Conservation (phyloP, 1,139 yeast species). For the Nakaseomyces bracarensis region DNA sequence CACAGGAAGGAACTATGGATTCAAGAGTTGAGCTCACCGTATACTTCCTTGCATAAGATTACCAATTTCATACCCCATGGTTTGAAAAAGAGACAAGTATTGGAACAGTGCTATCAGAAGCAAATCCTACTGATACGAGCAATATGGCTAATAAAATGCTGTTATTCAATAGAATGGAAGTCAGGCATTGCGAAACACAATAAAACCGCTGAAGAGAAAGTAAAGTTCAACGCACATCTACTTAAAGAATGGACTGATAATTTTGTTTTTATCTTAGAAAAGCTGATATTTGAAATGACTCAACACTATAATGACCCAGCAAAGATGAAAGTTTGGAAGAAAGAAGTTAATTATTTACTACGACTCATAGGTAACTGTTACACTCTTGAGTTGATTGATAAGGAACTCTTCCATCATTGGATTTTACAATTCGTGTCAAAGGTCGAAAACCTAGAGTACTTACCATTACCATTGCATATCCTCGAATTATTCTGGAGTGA, state of each 20-base stretch:
- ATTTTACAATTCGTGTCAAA: slow-evolving; percentile 48
- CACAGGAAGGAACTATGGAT: slow-evolving; percentile 81
- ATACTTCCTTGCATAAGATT: slow-evolving; percentile 55
- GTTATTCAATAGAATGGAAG: slow-evolving; percentile 71
- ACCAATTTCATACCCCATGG: slow-evolving; percentile 90
- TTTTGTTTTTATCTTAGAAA: slow-evolving; percentile 25
- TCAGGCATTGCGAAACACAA: slow-evolving; percentile 50
- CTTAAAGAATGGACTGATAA: slow-evolving; percentile 74
- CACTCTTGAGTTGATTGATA: slow-evolving; percentile 59
- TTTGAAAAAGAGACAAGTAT: slow-evolving; percentile 57
- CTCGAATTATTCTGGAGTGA: slow-evolving; percentile 68
- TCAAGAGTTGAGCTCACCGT: slow-evolving; percentile 61
- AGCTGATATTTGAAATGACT: slow-evolving; percentile 28
- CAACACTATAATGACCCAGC: slow-evolving; percentile 25
- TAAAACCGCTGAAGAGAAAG: slow-evolving; percentile 14
- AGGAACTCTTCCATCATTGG: slow-evolving; percentile 53
- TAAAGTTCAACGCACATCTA: slow-evolving; percentile 50
- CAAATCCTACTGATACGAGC: slow-evolving; percentile 70
- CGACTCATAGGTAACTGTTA: slow-evolving; percentile 56
- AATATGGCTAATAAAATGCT: slow-evolving; percentile 83
- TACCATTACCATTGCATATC: slow-evolving; percentile 49
- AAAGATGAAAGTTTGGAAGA: slow-evolving; percentile 39
- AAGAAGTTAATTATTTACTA: slow-evolving; percentile 50
- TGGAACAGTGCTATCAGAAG: slow-evolving; percentile 63
- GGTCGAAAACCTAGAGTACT: slow-evolving; percentile 38